A percentile compares a stretch with the other conserved stretches of the same genome.
phyloP scores from a whole-genome alignment of 257 asterid genomes.

The Lithospermum erythrorhizon region DNA sequence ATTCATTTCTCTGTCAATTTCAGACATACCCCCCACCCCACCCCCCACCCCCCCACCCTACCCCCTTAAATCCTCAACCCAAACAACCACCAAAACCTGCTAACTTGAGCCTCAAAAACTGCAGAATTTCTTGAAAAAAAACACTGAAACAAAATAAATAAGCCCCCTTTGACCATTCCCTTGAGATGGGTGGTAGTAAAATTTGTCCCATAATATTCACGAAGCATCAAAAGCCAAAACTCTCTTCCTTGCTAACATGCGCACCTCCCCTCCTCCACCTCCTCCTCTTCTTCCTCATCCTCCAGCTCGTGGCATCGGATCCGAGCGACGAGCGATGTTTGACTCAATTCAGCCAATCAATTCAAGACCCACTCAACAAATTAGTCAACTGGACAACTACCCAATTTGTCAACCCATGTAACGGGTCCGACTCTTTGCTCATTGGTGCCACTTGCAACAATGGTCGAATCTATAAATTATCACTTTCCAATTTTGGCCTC shows the following conservation, averaged over 20 bases:
- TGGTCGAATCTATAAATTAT: conserved; percentile 77
- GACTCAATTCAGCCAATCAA: conserved; percentile 48
- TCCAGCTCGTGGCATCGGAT: conserved; percentile 42
- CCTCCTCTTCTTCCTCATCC: background rate
- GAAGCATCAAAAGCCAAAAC: conserved; percentile 9
- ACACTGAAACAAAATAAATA: no score
- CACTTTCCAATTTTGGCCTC: conserved; percentile 59
- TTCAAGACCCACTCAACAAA: conserved; percentile 50
- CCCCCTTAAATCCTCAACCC: background rate
- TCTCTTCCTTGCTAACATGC: conserved; percentile 21
- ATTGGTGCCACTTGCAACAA: conserved; percentile 93
- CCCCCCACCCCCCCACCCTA: no score
- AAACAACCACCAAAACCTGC: background rate
- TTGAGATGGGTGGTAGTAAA: conserved; percentile 26
- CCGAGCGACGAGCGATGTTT: conserved; percentile 78
- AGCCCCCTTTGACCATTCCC: background rate
- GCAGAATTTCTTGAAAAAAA: background rate
- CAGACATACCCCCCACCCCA: background rate
- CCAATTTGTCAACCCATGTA: conserved; percentile 60
- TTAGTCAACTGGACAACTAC: conserved; percentile 69
- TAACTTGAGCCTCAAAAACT: background rate
- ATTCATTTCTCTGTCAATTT: background rate
- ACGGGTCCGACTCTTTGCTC: conserved; percentile 60
- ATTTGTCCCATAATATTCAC: conserved; percentile 5
- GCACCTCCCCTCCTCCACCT: conserved; percentile 8